Evolutionary conservation across 768 basidiomycete species (phyloP), one percentile per base, ranked within the genome.

Genomic region (Russula sp.): DNA sequence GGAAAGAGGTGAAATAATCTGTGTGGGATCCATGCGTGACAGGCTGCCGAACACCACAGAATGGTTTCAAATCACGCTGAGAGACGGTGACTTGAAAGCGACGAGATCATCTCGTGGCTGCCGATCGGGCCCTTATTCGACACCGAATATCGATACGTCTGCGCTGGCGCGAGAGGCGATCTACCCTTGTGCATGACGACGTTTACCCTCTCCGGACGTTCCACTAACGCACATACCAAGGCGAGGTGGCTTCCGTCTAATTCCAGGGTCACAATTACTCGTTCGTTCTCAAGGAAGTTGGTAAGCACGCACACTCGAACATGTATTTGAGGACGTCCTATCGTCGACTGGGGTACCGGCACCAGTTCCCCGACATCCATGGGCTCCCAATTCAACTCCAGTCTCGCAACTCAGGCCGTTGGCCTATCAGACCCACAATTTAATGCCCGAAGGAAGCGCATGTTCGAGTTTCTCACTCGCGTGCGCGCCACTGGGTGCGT

Each of bases 401-500:
- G 6, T 35, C 20, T 34, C 20, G 5, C 9, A 5, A 7, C 29
- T 32, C 7, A 5, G 43, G 74, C 72, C 1, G 75, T 86, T 7
- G 85, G 85, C 0, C 74, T 87, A 0, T 80, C 83, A 0, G 77
- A 81, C 64, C 73, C 79, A 0, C 67, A 71, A 6, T 70, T 78
- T 16, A 72, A 78, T 0, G 69, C 73, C 5, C 71, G 71, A 47
- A 46, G 51, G 1, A 75, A 82, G 7, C 75, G 78, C 4, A 74
- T 85, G 75, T 73, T 87, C 0, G 83, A 87, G 49, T 70, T 86
- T 0, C 75, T 86, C 1, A 84, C 86, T 57, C 78, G 78, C 4
- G 68, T 88, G 0, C 83, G 82, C 18, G 81, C 72, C 48, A 85
- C 84, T 0, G 86, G 87, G 86, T 84, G 59, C 7, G 74, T 66